phyloP scores from a whole-genome alignment of 768 basidiomycete genomes.

The Candolleomyces eurysporus region DNA sequence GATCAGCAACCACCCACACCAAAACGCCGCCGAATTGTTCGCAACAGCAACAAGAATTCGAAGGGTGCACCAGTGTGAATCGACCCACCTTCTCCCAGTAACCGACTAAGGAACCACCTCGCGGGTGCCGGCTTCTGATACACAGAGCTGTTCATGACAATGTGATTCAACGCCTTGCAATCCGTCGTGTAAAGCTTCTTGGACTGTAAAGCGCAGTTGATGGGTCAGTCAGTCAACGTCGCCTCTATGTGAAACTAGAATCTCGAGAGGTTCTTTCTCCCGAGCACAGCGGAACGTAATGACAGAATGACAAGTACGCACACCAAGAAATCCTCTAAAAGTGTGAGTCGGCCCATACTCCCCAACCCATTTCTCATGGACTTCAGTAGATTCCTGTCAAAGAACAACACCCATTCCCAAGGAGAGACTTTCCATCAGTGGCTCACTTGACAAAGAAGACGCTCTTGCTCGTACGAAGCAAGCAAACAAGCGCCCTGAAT shows the following conservation, averaged over 20 bases:
- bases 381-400: conserved; percentile 31
- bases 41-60: background rate
- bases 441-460: too few species aligned
- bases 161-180: conserved; percentile 56
- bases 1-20: background rate
- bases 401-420: background rate
- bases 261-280: too few species aligned
- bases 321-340: conserved; percentile 39
- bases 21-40: background rate
- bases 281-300: background rate
- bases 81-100: conserved; percentile 41
- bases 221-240: too few species aligned
- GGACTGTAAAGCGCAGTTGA: conserved; percentile 13
- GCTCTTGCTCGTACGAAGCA: too few species aligned
- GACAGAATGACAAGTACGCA: conserved; percentile 14
- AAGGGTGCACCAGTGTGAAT: background rate
- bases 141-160: conserved; percentile 49
- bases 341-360: conserved; percentile 43
- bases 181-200: conserved; percentile 54
- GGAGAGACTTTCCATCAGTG: background rate
- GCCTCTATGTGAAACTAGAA: too few species aligned
- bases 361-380: conserved; percentile 46
- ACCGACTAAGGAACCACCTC: conserved; percentile 31
- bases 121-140: conserved; percentile 52
- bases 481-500: too few species aligned